These are phyloP conservation scores for Alternaria ventricosa DNA, from an alignment of 2,329 filamentous ascomycete genomes.

Conservation along the genomic window DNA sequence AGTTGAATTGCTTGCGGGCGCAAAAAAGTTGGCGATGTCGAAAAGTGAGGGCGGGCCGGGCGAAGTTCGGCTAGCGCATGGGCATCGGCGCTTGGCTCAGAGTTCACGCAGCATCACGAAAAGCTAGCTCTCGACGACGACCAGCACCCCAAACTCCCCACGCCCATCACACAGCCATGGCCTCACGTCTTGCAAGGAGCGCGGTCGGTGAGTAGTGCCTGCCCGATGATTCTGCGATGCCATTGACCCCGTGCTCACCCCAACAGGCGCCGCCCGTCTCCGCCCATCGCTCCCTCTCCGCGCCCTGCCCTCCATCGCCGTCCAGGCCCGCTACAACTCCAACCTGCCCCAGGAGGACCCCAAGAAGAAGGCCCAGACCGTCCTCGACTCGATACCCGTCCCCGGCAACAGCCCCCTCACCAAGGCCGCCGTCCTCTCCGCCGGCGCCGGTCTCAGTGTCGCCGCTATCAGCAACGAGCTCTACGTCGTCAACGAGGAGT, in stretches of 20 bases:
- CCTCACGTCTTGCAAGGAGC: constrained; percentile 95
- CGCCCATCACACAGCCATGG: constrained; percentile 74
- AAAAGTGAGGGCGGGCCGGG: constrained; percentile 29
- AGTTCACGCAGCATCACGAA: constrained; percentile 32
- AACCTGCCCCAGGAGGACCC: constrained; percentile 85
- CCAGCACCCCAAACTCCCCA: constrained; percentile 45
- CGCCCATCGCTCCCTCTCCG: constrained; percentile 76
- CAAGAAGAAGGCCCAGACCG: constrained; percentile 95
- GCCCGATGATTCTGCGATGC: constrained; percentile 34
- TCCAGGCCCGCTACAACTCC: constrained; percentile 74
- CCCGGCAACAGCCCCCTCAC: constrained; percentile 91
- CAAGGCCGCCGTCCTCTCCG: constrained; percentile 97
- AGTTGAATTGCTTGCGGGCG: constrained; percentile 1
- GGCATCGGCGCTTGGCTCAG: constrained; percentile 26
- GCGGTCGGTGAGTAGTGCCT: constrained; percentile 78
- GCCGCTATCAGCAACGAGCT: constrained; percentile 99
- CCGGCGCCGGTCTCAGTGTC: constrained; percentile 85
- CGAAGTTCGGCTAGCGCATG: constrained; percentile 35
- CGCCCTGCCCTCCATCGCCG: constrained; percentile 75
- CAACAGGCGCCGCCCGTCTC: constrained; percentile 84
- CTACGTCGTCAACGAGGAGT: constrained; percentile 99
- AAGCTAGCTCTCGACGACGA: constrained; percentile 32
- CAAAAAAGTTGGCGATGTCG: constrained; percentile 15
- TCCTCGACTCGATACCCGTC: constrained; percentile 89
- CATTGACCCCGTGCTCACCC: constrained; percentile 51